Conservation (phyloP, 2,329 filamentous ascomycete genomes). For the Fusarium napiforme region DNA sequence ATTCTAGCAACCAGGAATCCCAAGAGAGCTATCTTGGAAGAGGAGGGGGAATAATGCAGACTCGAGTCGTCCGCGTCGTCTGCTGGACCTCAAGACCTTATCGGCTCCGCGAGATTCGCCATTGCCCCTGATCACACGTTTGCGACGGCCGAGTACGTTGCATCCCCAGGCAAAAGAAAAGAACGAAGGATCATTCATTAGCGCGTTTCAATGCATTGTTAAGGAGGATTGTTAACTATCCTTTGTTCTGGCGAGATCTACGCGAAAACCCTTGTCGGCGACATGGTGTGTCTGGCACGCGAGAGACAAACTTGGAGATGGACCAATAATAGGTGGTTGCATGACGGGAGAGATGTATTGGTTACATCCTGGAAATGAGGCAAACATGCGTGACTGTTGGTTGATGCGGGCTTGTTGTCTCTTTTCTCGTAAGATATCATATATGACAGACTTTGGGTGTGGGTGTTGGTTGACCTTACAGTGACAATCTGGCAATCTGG, state of each 20-base stretch:
- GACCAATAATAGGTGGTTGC: too few species aligned
- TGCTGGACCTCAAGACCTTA: not conserved
- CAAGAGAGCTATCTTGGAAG: accelerated
- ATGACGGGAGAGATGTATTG: too few species aligned
- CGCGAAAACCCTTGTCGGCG: not conserved
- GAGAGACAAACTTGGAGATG: not conserved
- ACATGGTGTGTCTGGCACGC: not conserved
- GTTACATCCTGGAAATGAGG: too few species aligned
- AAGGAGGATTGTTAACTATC: not conserved
- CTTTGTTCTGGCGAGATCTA: not conserved
- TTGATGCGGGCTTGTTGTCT: not conserved
- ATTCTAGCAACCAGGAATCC: not conserved
- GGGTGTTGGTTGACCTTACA: not conserved
- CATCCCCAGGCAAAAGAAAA: not conserved
- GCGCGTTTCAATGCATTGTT: not conserved
- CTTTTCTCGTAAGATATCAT: not conserved
- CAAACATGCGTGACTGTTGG: not conserved
- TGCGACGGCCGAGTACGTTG: accelerated
- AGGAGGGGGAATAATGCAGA: not conserved
- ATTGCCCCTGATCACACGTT: not conserved
- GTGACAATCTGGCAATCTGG: not conserved
- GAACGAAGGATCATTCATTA: not conserved
- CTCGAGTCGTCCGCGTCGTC: accelerated
- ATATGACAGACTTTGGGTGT: not conserved
- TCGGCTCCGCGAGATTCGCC: not conserved